Conservation (phyloP, 1,284 basidiomycete species). For the Sporisorium iseilematis-ciliati region DNA sequence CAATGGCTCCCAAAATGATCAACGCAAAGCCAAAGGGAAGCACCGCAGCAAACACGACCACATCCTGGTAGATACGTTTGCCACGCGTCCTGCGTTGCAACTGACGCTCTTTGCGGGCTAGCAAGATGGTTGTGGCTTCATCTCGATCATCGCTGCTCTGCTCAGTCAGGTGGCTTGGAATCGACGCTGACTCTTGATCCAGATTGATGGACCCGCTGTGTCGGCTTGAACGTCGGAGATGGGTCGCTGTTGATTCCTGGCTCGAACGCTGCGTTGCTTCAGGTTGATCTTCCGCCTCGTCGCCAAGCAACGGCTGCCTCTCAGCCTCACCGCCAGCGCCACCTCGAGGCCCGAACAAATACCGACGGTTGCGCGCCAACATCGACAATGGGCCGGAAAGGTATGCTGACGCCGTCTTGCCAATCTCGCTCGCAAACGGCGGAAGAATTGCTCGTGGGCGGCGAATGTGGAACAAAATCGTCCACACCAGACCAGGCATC, state of each 20-base stretch:
- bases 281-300: slow-evolving; percentile 1
- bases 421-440: slow-evolving; percentile 50
- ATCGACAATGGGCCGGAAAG: slow-evolving; percentile 51
- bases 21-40: slow-evolving; percentile 56
- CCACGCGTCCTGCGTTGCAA: slow-evolving; percentile 57
- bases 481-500: slow-evolving; percentile 66
- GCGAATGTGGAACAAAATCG: slow-evolving; percentile 63
- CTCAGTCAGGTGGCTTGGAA: slow-evolving; percentile 52
- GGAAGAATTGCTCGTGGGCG: slow-evolving; percentile 63
- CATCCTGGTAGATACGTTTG: slow-evolving; percentile 52
- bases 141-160: slow-evolving; percentile 45
- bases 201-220: slow-evolving; percentile 12
- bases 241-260: background rate
- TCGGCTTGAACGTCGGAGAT: slow-evolving; percentile 12
- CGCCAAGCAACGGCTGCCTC: slow-evolving; percentile 44
- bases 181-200: slow-evolving; percentile 23
- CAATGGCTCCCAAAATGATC: slow-evolving; percentile 46
- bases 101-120: slow-evolving; percentile 65
- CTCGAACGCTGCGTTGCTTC: no score
- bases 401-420: slow-evolving; percentile 50
- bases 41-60: slow-evolving; percentile 53
- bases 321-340: slow-evolving; percentile 18
- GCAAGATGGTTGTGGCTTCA: slow-evolving; percentile 61
- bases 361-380: slow-evolving; percentile 43
- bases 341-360: slow-evolving; percentile 41